A percentile compares a stretch with the other conserved stretches of the same genome.
These are phyloP conservation scores for Lentinula detonsa DNA, from an alignment of 768 basidiomycete genomes.

Conservation along the genomic window DNA sequence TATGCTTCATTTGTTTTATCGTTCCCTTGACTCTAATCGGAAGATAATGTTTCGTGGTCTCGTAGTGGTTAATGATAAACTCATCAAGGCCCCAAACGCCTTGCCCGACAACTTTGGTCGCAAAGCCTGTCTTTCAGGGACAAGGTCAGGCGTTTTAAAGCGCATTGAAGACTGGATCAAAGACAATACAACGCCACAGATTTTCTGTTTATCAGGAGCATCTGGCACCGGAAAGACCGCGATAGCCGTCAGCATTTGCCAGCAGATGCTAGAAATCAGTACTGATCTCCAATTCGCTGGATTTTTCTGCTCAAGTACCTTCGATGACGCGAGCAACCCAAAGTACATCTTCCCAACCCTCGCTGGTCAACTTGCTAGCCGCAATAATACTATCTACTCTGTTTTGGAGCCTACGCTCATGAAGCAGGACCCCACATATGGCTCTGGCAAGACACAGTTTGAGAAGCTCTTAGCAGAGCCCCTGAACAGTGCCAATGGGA, in stretches of 20 bases:
- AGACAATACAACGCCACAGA: not conserved
- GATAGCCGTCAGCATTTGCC: not conserved
- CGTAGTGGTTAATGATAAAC: not conserved
- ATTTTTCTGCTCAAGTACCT: constrained; percentile 3
- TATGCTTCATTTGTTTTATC: not conserved
- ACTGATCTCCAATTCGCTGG: not conserved
- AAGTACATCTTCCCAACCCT: constrained; percentile 1
- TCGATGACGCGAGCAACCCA: constrained; percentile 1
- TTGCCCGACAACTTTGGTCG: not conserved
- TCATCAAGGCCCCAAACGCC: not conserved
- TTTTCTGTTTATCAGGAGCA: not conserved
- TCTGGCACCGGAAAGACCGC: constrained; percentile 2
- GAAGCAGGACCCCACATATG: not conserved
- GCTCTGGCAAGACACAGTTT: not conserved
- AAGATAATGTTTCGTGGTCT: not conserved
- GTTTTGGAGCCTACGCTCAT: not conserved
- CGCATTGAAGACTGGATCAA: not conserved
- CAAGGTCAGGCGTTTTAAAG: not conserved
- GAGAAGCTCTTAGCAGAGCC: not conserved
- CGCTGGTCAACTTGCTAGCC: not conserved
- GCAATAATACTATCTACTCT: not conserved
- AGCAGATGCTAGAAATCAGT: not conserved
- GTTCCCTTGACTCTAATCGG: not conserved
- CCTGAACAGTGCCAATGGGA: not conserved
- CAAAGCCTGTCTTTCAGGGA: not conserved